Percentiles rank a stretch among this genome's conserved stretches.
These are phyloP conservation scores for Cutaneotrichosporon curvatum DNA, from an alignment of 1,284 basidiomycete species.

Conservation along the genomic window DNA sequence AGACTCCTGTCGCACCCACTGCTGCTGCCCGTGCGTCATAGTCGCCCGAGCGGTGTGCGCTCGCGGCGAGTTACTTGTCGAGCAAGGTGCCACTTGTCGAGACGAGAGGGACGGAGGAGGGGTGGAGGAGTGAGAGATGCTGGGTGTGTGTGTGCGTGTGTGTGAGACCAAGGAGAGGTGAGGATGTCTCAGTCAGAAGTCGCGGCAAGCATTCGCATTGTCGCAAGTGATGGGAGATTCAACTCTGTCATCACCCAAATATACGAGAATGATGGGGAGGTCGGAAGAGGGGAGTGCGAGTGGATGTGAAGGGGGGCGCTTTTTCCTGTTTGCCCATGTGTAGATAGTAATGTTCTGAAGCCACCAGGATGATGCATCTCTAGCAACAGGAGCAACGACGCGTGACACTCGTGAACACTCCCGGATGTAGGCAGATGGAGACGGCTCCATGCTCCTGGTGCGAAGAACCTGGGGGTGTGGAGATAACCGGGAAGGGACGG, in stretches of 20 bases:
- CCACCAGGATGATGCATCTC: slow-evolving; percentile 13
- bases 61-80: too few relatives aligned
- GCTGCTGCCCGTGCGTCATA: slow-evolving; percentile 8
- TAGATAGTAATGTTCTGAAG: slow-evolving; percentile 8
- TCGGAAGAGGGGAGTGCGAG: slow-evolving; percentile 11
- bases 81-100: too few relatives aligned
- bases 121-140: too few relatives aligned
- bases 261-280: neutral
- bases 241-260: slow-evolving; percentile 13
- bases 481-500: too few relatives aligned
- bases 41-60: neutral
- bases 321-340: slow-evolving; percentile 3
- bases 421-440: too few relatives aligned
- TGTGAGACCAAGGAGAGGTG: neutral
- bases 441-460: too few relatives aligned
- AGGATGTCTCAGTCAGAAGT: slow-evolving; percentile 6
- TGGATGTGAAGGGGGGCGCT: slow-evolving; percentile 2
- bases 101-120: neutral
- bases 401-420: too few relatives aligned
- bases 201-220: neutral
- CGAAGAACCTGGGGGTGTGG: too few relatives aligned
- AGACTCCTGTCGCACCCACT: slow-evolving; percentile 1
- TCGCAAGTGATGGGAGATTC: slow-evolving; percentile 16
- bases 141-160: neutral
- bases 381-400: too few relatives aligned